Evolutionary conservation across 2,329 filamentous ascomycete species (phyloP), one percentile per base, ranked within the genome.

Genomic region (Penicillium polonicum): DNA sequence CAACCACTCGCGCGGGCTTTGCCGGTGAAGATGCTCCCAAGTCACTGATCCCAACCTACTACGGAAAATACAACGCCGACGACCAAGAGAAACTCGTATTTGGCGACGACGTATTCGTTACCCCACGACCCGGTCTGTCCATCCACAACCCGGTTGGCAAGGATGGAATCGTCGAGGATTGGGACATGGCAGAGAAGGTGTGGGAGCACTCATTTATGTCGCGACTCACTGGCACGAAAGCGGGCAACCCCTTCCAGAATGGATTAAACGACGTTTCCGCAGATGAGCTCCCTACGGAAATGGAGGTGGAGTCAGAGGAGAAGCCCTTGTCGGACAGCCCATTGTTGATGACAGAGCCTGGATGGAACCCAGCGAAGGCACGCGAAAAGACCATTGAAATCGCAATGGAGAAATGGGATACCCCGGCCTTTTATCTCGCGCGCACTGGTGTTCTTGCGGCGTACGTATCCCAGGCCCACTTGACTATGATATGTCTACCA

Each of bases 11-110:
- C 77, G 94, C 92, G 59, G 94, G 94, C 58, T 99, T 97, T 72
- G 95, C 95, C 13, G 94, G 95, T 72, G 95, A 99, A 84, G 94
- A 99, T 78, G 89, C 92, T 0, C 94, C 94, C 67, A 97, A 97
- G 80, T 92, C 91, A 31, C 87, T 97, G 57, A 84, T 96, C 58
- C 92, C 93, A 29, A 94, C 92, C 44, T 91, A 89, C 79, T 99
- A 99, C 78, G 92, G 90, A 60, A 80, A 82, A 74, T 77, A 79
- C 61, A 78, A 79, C 55, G 77, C 75, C 56, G 76, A 81, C 44
- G 79, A 78, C 25, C 80, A 83, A 49, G 80, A 86, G 56, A 80
- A 82, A 62, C 76, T 82, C 33, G 75, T 94, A 58, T 97, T 92
- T 69, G 94, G 94, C 77, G 95, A 99, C 73, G 93, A 97, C 75